A percentile compares a stretch with the other conserved stretches of the same genome.
These are phyloP conservation scores for Pyrenochaeta sp. DNA, from an alignment of 2,329 filamentous ascomycete genomes.

Conservation along the genomic window DNA sequence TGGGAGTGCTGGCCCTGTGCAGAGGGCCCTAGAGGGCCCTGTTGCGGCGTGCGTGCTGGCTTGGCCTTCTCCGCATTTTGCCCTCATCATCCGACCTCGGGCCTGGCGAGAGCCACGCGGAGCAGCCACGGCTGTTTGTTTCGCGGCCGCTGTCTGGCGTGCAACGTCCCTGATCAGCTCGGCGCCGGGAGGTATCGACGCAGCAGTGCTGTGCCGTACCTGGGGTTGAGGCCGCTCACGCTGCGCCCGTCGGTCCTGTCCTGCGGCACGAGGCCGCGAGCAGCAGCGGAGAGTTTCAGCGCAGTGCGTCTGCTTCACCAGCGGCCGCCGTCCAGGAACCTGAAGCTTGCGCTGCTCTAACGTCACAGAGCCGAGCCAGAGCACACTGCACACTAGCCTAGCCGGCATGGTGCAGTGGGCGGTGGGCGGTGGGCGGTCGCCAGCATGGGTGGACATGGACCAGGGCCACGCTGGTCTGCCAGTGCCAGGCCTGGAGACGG, in stretches of 20 bases:
- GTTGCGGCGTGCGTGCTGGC: conserved; percentile 23
- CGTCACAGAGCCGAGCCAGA: conserved; percentile 19
- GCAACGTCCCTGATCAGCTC: too few relatives aligned
- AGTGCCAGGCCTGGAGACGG: too few relatives aligned
- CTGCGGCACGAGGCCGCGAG: too few relatives aligned
- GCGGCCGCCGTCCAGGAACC: conserved; percentile 41
- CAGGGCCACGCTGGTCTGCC: too few relatives aligned
- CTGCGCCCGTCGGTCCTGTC: too few relatives aligned
- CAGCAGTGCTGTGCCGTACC: too few relatives aligned
- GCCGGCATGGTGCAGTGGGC: conserved; percentile 36
- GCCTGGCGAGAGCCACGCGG: conserved; percentile 16
- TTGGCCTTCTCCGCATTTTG: conserved; percentile 30
- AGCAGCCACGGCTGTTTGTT: conserved; percentile 14
- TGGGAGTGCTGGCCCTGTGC: too few relatives aligned
- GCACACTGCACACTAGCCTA: conserved; percentile 30
- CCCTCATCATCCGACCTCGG: conserved; percentile 23
- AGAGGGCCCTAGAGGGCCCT: too few relatives aligned
- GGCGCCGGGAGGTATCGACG: too few relatives aligned
- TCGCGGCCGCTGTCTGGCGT: too few relatives aligned
- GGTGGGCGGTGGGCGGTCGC: conserved; percentile 28
- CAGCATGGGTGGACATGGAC: too few relatives aligned
- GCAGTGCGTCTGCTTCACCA: conserved; percentile 25
- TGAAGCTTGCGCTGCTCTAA: conserved; percentile 33
- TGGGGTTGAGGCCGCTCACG: too few relatives aligned
- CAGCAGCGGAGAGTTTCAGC: conserved; percentile 27